Evolutionary conservation across 2,329 filamentous ascomycete species (phyloP).

Genomic region (Microdochium bolleyi): DNA sequence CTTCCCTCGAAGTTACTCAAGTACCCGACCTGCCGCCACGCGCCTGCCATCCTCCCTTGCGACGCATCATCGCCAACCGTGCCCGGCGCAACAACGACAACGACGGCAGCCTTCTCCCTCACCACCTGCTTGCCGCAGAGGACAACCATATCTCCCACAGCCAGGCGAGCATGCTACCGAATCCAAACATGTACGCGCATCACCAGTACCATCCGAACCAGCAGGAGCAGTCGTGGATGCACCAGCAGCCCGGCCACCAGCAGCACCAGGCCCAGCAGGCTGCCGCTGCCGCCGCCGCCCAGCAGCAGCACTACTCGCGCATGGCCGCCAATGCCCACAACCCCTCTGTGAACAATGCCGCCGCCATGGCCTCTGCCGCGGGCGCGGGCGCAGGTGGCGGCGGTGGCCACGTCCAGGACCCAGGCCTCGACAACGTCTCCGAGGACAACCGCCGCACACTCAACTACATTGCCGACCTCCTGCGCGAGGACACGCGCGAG

Average conservation of each 20-base stretch:
- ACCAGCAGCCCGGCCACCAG: conserved; percentile 54
- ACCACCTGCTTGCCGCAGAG: too few relatives aligned
- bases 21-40: too few relatives aligned
- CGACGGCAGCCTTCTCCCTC: too few relatives aligned
- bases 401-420: conserved; percentile 38
- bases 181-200: conserved; percentile 58
- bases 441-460: conserved; percentile 93
- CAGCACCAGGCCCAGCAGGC: conserved; percentile 48
- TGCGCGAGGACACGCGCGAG: conserved; percentile 82
- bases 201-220: conserved; percentile 56
- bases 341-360: conserved; percentile 26
- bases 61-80: too few relatives aligned
- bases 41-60: too few relatives aligned
- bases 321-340: conserved; percentile 53
- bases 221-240: conserved; percentile 52
- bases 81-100: too few relatives aligned
- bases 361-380: conserved; percentile 35
- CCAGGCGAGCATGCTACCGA: conserved; percentile 46
- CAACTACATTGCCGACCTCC: conserved; percentile 82
- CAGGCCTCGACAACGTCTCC: conserved; percentile 59
- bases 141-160: background rate
- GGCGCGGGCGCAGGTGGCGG: conserved; percentile 42
- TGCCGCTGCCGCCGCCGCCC: conserved; percentile 44
- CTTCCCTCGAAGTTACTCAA: too few relatives aligned
- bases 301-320: conserved; percentile 63